A percentile compares a stretch with the other conserved stretches of the same genome.
phyloP scores from a whole-genome alignment of 2,329 filamentous ascomycete species.

The Alternaria infectoria region DNA sequence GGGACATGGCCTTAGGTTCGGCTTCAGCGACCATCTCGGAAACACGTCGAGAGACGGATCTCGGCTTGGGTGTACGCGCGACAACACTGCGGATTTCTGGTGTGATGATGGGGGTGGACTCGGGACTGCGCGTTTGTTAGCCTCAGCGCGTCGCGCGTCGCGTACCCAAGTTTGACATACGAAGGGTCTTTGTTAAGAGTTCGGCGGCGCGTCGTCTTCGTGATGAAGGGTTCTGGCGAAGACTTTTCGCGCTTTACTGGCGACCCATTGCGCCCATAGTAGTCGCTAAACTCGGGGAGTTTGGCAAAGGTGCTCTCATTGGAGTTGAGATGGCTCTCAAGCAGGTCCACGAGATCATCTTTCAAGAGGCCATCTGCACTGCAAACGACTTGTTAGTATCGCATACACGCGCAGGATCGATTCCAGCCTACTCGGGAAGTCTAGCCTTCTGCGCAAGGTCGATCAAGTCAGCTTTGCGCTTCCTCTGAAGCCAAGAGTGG shows the following conservation, averaged over 20 bases:
- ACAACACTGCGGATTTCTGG: conserved; percentile 49
- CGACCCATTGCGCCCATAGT: conserved; percentile 71
- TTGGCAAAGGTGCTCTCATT: conserved; percentile 70
- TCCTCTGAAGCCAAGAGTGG: conserved; percentile 75
- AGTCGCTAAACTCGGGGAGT: conserved; percentile 72
- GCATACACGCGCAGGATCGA: not conserved
- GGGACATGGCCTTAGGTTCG: conserved; percentile 42
- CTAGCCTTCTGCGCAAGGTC: conserved; percentile 75
- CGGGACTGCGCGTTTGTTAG: conserved; percentile 44
- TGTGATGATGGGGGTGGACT: conserved; percentile 47
- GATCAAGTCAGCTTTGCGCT: conserved; percentile 81
- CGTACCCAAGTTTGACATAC: conserved; percentile 29
- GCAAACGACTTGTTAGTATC: conserved; percentile 25
- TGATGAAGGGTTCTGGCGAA: conserved; percentile 44
- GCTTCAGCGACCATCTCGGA: not conserved
- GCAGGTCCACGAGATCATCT: conserved; percentile 70
- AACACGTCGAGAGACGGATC: conserved; percentile 50
- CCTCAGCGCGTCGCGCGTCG: conserved; percentile 35
- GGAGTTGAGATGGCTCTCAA: conserved; percentile 53
- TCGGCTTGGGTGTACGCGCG: conserved; percentile 44
- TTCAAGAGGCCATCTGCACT: conserved; percentile 78
- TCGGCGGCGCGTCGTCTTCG: conserved; percentile 42
- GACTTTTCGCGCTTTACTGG: conserved; percentile 57
- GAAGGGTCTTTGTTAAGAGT: conserved; percentile 42
- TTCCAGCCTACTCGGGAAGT: conserved; percentile 67